Conservation (phyloP, 2,329 filamentous ascomycete species). For the Penicillium fuscoglaucum region DNA sequence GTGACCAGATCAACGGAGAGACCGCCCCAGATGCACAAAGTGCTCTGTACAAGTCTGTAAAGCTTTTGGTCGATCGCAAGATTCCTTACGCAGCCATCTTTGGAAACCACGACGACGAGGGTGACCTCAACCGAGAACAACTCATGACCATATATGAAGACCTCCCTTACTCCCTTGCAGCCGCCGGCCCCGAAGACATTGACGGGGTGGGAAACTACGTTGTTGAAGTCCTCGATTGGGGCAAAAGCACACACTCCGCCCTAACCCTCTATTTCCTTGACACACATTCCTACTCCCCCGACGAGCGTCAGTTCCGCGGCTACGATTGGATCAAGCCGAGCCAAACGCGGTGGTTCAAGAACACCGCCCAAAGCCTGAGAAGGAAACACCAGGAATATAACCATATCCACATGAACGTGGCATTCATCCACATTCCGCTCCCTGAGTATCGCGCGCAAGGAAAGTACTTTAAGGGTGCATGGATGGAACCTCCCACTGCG, state of each 20-base stretch:
- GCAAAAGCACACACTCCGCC: slow-evolving; percentile 79
- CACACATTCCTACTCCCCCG: slow-evolving; percentile 86
- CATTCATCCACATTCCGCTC: slow-evolving; percentile 95
- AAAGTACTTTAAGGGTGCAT: slow-evolving; percentile 66
- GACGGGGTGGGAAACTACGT: slow-evolving; percentile 95
- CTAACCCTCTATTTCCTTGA: slow-evolving; percentile 94
- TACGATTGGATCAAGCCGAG: slow-evolving; percentile 97
- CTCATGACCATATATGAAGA: slow-evolving; percentile 86
- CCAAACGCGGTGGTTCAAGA: slow-evolving; percentile 92
- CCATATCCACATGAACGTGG: slow-evolving; percentile 90
- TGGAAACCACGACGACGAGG: slow-evolving; percentile 96
- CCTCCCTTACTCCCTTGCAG: slow-evolving; percentile 85
- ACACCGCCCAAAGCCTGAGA: slow-evolving; percentile 71
- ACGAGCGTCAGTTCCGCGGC: slow-evolving; percentile 83
- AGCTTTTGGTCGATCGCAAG: slow-evolving; percentile 78
- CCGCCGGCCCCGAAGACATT: slow-evolving; percentile 76
- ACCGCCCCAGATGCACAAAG: slow-evolving; percentile 88
- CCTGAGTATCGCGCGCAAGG: slow-evolving; percentile 74
- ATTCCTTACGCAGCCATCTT: slow-evolving; percentile 94
- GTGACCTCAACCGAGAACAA: slow-evolving; percentile 69
- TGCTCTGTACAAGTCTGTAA: slow-evolving; percentile 89
- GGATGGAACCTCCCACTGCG: slow-evolving; percentile 81
- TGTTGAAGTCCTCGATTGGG: slow-evolving; percentile 81
- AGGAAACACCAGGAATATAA: slow-evolving; percentile 80
- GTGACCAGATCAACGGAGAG: slow-evolving; percentile 94